These are phyloP conservation scores for Aspergillus diversus DNA, from an alignment of 495 filamentous ascomycete species.

Conservation along the genomic window DNA sequence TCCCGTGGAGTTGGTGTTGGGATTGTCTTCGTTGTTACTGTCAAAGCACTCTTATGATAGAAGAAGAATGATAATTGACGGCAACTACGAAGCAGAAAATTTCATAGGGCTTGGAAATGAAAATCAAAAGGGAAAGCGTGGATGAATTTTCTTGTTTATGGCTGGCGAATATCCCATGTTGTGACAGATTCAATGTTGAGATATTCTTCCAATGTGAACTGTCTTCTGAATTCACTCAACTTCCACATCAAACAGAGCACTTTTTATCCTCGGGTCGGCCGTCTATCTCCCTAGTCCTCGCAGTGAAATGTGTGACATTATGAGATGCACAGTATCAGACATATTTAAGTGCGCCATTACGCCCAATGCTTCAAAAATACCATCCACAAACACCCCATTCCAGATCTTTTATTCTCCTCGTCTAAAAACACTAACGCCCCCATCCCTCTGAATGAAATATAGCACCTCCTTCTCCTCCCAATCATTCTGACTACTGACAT, in stretches of 20 bases:
- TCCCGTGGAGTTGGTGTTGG: constrained; percentile 48
- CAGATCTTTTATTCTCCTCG: constrained; percentile 56
- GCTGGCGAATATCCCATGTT: constrained; percentile 51
- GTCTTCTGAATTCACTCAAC: constrained; percentile 30
- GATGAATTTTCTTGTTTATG: constrained; percentile 53
- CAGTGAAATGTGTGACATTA: not conserved
- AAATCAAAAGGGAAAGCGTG: constrained; percentile 44
- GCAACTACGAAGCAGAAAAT: constrained; percentile 33
- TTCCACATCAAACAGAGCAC: constrained; percentile 13
- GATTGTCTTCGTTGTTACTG: constrained; percentile 38
- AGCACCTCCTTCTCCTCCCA: constrained; percentile 71
- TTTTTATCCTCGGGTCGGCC: not conserved
- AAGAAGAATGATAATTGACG: constrained; percentile 27
- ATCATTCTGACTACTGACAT: constrained; percentile 34
- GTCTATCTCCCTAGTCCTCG: not conserved
- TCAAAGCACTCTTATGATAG: constrained; percentile 33
- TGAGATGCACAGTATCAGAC: not conserved
- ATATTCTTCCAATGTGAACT: constrained; percentile 43
- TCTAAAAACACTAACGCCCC: constrained; percentile 79
- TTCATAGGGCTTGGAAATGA: constrained; percentile 29
- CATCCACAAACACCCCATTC: constrained; percentile 1
- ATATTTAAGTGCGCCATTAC: not conserved
- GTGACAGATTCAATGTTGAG: constrained; percentile 48
- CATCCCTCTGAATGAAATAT: constrained; percentile 78
- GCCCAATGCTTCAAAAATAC: not conserved